Percentiles rank a stretch among this genome's conserved stretches.
Evolutionary conservation across 2,329 filamentous ascomycete species (phyloP).

Genomic region (Sclerotinia subarctica): DNA sequence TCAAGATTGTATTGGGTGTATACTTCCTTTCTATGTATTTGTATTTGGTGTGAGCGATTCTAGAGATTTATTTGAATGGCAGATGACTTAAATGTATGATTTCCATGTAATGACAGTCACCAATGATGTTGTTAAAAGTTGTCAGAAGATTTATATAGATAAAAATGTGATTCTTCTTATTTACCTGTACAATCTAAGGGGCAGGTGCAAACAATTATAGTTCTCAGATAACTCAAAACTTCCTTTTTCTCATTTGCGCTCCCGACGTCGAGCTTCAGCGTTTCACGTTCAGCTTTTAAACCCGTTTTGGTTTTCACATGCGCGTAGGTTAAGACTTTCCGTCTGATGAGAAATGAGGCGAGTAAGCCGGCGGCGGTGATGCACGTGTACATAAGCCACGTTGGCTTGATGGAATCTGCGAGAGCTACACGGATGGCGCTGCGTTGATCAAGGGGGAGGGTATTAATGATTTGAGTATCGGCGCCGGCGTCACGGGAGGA

Average conservation of each 20-base stretch:
- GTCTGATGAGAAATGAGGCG: not conserved
- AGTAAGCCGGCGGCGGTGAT: not conserved
- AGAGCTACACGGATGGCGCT: not conserved
- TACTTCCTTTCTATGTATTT: not conserved
- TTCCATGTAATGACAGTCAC: not conserved
- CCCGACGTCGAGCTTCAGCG: too few species aligned
- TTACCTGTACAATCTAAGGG: too few species aligned
- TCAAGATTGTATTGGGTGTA: not conserved
- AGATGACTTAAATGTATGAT: not conserved
- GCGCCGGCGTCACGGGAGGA: not conserved
- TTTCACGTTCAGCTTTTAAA: not conserved
- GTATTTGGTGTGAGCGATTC: not conserved
- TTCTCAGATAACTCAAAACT: too few species aligned
- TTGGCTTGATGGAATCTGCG: not conserved
- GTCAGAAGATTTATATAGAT: not conserved
- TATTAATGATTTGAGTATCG: too few species aligned
- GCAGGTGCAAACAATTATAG: too few species aligned
- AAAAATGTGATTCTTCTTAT: too few species aligned
- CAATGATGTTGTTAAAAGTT: not conserved
- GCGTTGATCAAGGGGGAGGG: too few species aligned
- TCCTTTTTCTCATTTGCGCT: too few species aligned
- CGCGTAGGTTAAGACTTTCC: not conserved
- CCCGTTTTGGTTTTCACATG: not conserved
- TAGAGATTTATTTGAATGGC: not conserved
- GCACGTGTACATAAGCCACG: not conserved